A percentile compares a stretch with the other conserved stretches of the same genome.
Conservation (phyloP, 139 green algal genomes). For the Volvox reticuliferus region DNA sequence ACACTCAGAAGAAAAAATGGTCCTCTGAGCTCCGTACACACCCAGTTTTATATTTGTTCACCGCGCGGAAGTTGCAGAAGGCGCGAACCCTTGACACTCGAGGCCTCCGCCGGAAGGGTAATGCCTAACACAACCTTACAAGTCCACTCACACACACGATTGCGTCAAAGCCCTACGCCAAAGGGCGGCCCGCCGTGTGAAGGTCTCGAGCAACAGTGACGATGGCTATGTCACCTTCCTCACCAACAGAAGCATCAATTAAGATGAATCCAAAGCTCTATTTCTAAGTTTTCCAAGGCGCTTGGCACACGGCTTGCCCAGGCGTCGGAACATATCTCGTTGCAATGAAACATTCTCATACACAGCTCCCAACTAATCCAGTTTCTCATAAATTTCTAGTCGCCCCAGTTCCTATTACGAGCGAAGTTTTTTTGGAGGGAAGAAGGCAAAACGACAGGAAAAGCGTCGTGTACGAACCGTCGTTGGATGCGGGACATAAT, state of each 20-base stretch:
- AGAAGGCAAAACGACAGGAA: conserved; percentile 11
- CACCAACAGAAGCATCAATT: too few relatives aligned
- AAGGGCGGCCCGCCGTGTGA: neutral
- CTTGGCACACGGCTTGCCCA: neutral
- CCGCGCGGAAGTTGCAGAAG: neutral
- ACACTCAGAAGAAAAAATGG: neutral
- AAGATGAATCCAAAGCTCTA: neutral
- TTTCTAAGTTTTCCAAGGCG: neutral
- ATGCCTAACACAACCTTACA: neutral
- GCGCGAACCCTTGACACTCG: conserved; percentile 25
- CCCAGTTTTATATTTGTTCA: neutral
- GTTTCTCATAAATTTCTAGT: neutral
- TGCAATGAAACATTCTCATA: neutral
- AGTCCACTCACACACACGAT: neutral
- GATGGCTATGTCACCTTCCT: neutral
- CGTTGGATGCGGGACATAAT: too few relatives aligned
- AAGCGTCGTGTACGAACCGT: too few relatives aligned
- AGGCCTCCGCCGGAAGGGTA: too few relatives aligned
- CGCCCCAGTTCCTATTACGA: neutral
- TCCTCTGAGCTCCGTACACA: neutral
- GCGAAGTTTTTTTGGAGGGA: neutral
- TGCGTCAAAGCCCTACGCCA: neutral
- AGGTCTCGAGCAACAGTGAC: neutral
- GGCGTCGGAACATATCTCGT: neutral
- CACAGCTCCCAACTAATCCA: neutral